Evolutionary conservation across 1,284 basidiomycete genomes (phyloP), one percentile per base, ranked within the genome.

Genomic region (Mycosarcoma mackinlayi): DNA sequence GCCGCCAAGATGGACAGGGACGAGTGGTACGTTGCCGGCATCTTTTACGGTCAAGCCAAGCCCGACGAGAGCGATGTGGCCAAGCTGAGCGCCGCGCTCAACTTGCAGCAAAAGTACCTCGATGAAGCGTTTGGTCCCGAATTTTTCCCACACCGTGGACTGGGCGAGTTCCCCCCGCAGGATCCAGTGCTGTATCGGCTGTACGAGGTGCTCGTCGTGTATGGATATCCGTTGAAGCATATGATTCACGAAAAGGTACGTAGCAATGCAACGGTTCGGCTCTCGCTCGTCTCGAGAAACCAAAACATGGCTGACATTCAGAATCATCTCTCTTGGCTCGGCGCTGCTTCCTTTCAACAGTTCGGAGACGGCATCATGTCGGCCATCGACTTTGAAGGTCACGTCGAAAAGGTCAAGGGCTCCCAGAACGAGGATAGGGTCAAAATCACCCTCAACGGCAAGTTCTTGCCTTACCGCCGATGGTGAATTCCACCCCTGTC

Each of bases 181-280:
- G 70, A 73, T 30, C 69, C 73, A 4, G 53, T 75, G 3, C 62
- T 76, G 39, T 75, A 71, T 33, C 52, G 69, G 13, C 53, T 73
- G 33, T 72, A 67, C 46, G 62, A 74, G 49, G 75, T 74, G 3
- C 38, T 79, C 11, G 51, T 75, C n/a, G 76, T 79, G 13, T 81
- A 81, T 47, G 78, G 76, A 8, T 67, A 75, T 31, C 71, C 78
- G 16, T 56, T 78, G 55, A 75, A 79, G 50, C 56, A 70, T 51
- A 48, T 81, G 34, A 81, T 81, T 23, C 62, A 81, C 45, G 79
- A 81, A 63, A 81, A 81, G 73, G 77, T 79, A 53, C 33, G 76
- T 19, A 24, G 30, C 24, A 6, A 6, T 6, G 10, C 27, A 9
- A 13, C 28, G 25, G 14, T 11, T n/a, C n/a, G n/a, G n/a, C n/a